Evolutionary conservation across 768 basidiomycete species (phyloP).

Genomic region (Harrya chromipes): DNA sequence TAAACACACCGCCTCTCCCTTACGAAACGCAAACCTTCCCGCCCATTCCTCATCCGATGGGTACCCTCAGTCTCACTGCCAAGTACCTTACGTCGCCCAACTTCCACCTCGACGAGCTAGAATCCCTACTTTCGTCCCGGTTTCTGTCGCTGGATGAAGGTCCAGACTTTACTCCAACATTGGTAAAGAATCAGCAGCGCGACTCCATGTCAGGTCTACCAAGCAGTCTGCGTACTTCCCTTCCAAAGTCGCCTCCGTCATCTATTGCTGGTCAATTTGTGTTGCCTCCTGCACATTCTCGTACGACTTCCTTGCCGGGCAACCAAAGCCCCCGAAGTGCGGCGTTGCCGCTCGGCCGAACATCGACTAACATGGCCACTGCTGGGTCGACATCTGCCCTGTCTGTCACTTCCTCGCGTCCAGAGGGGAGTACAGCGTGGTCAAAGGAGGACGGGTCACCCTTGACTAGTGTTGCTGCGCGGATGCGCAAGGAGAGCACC

Average conservation of each 20-base stretch:
- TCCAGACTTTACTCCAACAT: conserved; percentile 67
- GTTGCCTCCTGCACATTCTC: conserved; percentile 34
- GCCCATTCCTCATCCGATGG: conserved; percentile 64
- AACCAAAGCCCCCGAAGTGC: conserved; percentile 36
- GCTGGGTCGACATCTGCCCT: conserved; percentile 36
- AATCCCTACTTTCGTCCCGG: conserved; percentile 69
- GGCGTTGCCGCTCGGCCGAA: conserved; percentile 35
- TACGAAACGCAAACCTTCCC: conserved; percentile 61
- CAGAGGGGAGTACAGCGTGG: conserved; percentile 35
- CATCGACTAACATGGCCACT: conserved; percentile 30
- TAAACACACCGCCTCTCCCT: conserved; percentile 39
- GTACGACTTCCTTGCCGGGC: conserved; percentile 37
- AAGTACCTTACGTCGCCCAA: conserved; percentile 65
- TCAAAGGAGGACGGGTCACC: conserved; percentile 36
- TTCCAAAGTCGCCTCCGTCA: conserved; percentile 46
- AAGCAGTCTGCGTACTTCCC: conserved; percentile 40
- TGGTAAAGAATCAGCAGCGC: conserved; percentile 60
- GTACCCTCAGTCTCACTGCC: conserved; percentile 56
- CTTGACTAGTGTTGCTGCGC: conserved; percentile 37
- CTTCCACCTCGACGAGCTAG: conserved; percentile 75
- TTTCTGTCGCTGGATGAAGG: conserved; percentile 70
- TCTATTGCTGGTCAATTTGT: conserved; percentile 46
- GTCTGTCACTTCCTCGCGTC: conserved; percentile 42
- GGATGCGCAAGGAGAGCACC: conserved; percentile 53
- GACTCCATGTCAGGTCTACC: conserved; percentile 49